Evolutionary conservation across 306 rosid species (phyloP), one percentile per base, ranked within the genome.

Genomic region (Betula pendula): DNA sequence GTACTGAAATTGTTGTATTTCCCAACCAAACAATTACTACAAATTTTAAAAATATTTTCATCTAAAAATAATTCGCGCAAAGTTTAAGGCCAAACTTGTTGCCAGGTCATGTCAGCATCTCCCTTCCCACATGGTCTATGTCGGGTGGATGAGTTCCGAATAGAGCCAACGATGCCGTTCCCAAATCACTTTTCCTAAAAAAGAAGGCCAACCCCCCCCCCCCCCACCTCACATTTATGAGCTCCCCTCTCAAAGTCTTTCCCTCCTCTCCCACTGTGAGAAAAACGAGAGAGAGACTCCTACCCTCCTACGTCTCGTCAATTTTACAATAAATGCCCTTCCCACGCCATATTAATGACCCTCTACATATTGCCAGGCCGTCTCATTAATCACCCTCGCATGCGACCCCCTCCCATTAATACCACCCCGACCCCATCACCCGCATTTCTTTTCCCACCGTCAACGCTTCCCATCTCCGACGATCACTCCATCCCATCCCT

Each of bases 351-450:
- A 82, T 82, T 87, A 85, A 87, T 87, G 82, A 74, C 67, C 0
- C 77, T 53, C 76, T 73, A 56, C 78, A 80, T 40, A 74, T 80
- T 84, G 86, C 24, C 91, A 85, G 85, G 78, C 74, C 84, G 47
- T 74, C 68, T 52, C 87, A 86, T 86, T 83, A 73, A 84, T 56
- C 58, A 8, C 77, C 53, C 70, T 25, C 70, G 69, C 85, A 82
- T 77, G 83, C 83, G 68, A 62, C 85, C 85, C 71, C 85, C 74
- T 42, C 83, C 89, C 87, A 80, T 87, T 77, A 75, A 75, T 82
- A 66, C 62, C 78, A 3, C 77, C n/a, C 49, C 53, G 29, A 20
- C 63, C 29, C 71, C 58, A 43, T 58, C 25, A 53, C 53, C 50
- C 68, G 70, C 6, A 56, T 17, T 19, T 5, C 15, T 10, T 33